phyloP scores from a whole-genome alignment of 129 eudicot species.

The Deinandra increscens region DNA sequence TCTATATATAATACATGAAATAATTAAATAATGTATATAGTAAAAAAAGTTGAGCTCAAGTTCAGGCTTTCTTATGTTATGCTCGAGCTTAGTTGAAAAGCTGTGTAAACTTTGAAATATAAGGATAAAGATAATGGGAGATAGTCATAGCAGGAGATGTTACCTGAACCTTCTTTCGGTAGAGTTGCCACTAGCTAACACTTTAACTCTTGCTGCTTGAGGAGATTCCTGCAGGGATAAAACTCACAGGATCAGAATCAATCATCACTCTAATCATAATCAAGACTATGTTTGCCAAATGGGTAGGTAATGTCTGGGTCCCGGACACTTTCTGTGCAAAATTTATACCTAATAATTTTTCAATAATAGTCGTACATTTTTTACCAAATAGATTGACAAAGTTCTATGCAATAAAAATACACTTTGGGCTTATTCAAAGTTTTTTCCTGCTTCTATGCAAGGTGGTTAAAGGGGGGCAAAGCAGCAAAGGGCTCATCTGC shows the following conservation, averaged over 20 bases:
- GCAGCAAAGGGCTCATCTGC: too few relatives aligned
- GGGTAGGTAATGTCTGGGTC: not conserved
- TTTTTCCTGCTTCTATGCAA: not conserved
- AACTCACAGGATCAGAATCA: not conserved
- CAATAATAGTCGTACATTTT: not conserved
- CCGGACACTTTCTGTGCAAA: not conserved
- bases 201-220: slow-evolving; percentile 97
- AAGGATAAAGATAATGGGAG: not conserved
- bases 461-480: too few relatives aligned
- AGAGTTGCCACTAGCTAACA: slow-evolving; percentile 95
- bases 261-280: not conserved
- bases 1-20: not conserved
- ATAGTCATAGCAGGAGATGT: not conserved
- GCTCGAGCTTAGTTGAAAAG: not conserved
- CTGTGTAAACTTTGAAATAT: not conserved
- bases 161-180: slow-evolving; percentile 98
- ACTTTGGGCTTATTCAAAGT: not conserved
- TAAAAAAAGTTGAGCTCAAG: not conserved
- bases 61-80: not conserved
- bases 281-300: not conserved
- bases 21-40: not conserved
- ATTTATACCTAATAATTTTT: not conserved
- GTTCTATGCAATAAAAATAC: not conserved
- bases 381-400: not conserved
- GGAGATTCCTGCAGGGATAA: slow-evolving; percentile 79